Evolutionary conservation across 176 grass and related monocot species (phyloP).

Genomic region (Zoysia pacifica): DNA sequence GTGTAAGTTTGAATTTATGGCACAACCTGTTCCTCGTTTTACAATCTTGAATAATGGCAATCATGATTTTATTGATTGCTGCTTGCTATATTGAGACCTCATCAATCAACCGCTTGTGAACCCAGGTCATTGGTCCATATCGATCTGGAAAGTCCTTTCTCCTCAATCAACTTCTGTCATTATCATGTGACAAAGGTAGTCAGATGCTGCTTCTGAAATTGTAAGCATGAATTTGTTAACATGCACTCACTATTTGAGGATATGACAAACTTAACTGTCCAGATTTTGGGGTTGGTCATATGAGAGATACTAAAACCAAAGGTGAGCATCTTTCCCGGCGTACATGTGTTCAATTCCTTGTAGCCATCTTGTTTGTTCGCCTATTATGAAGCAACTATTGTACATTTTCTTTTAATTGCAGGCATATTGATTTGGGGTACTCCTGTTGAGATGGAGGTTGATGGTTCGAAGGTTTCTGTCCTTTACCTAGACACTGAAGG

Average conservation of each 20-base stretch:
- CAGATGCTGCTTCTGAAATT: conserved; percentile 36
- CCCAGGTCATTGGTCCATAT: conserved; percentile 93
- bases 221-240: background rate
- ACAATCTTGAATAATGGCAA: background rate
- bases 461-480: conserved; percentile 93
- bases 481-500: conserved; percentile 97
- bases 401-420: conserved; percentile 35
- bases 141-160: conserved; percentile 96
- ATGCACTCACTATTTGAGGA: background rate
- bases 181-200: conserved; percentile 97
- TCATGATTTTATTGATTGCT: background rate
- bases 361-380: conserved; percentile 12
- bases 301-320: conserved; percentile 99
- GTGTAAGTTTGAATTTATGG: conserved; percentile 54
- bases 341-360: background rate
- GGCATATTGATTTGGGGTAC: conserved; percentile 99
- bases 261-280: conserved; percentile 33
- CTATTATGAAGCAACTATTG: background rate
- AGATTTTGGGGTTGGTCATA: conserved; percentile 99
- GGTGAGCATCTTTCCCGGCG: conserved; percentile 34
- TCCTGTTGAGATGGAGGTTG: conserved; percentile 79
- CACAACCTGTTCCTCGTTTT: background rate
- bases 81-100: background rate
- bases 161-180: conserved; percentile 92
- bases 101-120: conserved; percentile 22